These are phyloP conservation scores for Bacidia rubella DNA, from an alignment of 495 filamentous ascomycete genomes.

Conservation along the genomic window DNA sequence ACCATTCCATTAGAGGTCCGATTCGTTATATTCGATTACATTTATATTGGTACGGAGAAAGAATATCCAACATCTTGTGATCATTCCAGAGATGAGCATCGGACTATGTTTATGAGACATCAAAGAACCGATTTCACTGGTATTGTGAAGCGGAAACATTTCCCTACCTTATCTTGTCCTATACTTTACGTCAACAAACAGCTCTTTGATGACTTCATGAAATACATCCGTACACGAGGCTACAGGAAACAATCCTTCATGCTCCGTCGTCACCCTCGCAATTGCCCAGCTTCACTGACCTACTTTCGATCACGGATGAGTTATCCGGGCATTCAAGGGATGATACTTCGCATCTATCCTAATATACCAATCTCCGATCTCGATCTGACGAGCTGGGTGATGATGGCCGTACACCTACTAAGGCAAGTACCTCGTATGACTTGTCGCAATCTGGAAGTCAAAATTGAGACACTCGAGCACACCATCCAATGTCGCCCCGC, in stretches of 20 bases:
- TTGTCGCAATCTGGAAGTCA: not conserved
- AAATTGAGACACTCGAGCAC: not conserved
- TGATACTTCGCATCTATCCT: not conserved
- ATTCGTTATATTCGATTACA: not conserved
- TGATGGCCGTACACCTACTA: not conserved
- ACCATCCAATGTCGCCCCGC: not conserved
- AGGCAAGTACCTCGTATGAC: not conserved
- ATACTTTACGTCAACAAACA: not conserved
- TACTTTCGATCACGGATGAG: not conserved
- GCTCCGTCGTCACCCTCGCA: not conserved
- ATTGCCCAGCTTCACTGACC: not conserved
- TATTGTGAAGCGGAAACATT: not conserved
- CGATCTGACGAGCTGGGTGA: not conserved
- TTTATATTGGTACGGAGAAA: not conserved
- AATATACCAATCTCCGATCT: not conserved
- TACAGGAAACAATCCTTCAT: not conserved
- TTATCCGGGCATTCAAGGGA: not conserved
- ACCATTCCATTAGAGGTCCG: not conserved
- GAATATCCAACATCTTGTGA: not conserved
- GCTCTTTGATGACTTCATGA: not conserved
- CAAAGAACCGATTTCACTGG: not conserved
- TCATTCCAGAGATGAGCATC: not conserved
- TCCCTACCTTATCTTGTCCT: not conserved
- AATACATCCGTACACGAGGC: not conserved
- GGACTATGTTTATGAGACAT: not conserved